Base-by-base conservation (phyloP, 1,284 basidiomycete genomes). In the Cutaneotrichosporon arboriforme region DNA sequence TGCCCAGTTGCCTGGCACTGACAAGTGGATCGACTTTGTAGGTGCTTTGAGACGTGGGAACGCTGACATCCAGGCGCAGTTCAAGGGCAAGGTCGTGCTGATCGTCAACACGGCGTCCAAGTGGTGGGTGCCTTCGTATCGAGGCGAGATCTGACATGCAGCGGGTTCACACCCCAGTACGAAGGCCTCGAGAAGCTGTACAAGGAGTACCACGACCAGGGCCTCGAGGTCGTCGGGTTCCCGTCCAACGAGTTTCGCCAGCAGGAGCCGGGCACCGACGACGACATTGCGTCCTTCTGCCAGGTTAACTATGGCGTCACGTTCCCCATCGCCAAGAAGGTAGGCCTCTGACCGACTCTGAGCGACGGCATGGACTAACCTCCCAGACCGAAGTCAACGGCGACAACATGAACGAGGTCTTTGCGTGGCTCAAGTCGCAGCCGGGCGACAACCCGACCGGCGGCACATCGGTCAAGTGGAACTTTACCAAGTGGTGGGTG, bases 311-410 rank as follows among this genome's bases (percentile, higher is more conserved):
- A 90, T 66, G 87, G 87, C 26, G 88, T 91, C 18, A 82, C 80
- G 7, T 91, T 91, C 78, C 87, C 86, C 8, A 78, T 91, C 50
- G 87, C 88, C 82, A 85, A 84, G 76, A 91, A 90, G 69, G 73
- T 70, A 44, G 34, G 77, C 41, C 31, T 8, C 31, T 8, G 18
- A 54, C 76, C 67, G n/a, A n/a, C n/a, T n/a, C n/a, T n/a, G n/a
- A n/a, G n/a, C 2, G 57, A 3, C 9, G 58, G 4, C 86, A 90
- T 74, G 88, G 90, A 66, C 88, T 48, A 46, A 48, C 88, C 1
- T 8, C 22, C 18, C 48, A 74, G 71, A 85, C 86, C n/a, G 87
- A 94, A 50, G 91, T 94, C 51, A 96, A 94, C 71, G 90, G 91
- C 12, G 82, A 85, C 66, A 70, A 77, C 61, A 75, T 80, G 63